Evolutionary conservation across 208 protist genomes (phyloP), one percentile per base, ranked within the genome.

Genomic region (Trichomonas vaginalis): DNA sequence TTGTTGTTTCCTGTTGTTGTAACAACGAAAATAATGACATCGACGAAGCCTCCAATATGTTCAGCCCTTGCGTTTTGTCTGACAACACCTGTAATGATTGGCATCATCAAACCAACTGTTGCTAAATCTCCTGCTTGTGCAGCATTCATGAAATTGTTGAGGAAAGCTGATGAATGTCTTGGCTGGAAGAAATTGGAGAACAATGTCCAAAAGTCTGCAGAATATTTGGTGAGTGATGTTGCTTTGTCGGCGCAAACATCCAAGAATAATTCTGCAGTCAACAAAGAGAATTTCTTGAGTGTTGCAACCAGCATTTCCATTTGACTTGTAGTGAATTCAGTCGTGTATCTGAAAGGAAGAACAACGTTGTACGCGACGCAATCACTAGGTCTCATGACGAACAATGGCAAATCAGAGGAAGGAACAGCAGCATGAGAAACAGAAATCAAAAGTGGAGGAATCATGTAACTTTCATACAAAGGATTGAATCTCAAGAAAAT

Each of bases 121-220:
- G 0, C 45, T n/a, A 51, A 39, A n/a, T 92, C 86, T 27, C 14
- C 21, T 35, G 42, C 14, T n/a, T 48, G 45, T 39, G 86, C 86
- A 27, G 32, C 56, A 32, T 14, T 51, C 17, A 92, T 51, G n/a
- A 92, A 51, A 14, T 42, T 51, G n/a, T 92, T 51, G 42, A 92
- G 45, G 45, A 92, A 92, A 48, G 86, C 17, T 14, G 86, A 40
- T 51, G 45, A 56, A 32, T 92, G 86, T 48, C 40, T 48, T 51
- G 86, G 86, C n/a, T 92, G 86, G 86, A 92, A 92, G 45, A 51
- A 92, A 47, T 92, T 92, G 0, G 86, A 48, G 32, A 92, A 92
- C 27, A 92, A 51, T 35, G 45, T 14, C 86, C 86, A 92, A 47
- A 92, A 92, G 15, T 92, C 86, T 51, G 40, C 15, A n/a, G 86